phyloP scores from a whole-genome alignment of 768 basidiomycete genomes.

The Tylopilus felleus region DNA sequence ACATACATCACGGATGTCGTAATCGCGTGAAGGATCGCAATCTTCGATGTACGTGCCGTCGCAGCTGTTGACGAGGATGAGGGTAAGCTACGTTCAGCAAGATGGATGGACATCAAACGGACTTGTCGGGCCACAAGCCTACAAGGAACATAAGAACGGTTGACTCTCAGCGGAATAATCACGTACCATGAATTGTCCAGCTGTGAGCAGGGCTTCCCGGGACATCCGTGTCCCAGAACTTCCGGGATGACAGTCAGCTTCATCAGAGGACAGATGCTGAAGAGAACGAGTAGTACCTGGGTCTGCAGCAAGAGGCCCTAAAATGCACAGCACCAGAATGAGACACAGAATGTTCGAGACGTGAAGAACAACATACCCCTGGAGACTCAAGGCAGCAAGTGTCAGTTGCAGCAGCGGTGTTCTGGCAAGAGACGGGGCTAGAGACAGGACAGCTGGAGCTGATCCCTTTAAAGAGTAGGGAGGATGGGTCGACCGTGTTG shows the following conservation, averaged over 20 bases:
- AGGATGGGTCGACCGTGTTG: slow-evolving; percentile 15
- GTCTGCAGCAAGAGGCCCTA: slow-evolving; percentile 62
- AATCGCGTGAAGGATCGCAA: slow-evolving; percentile 42
- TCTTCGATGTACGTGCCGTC: slow-evolving; percentile 40
- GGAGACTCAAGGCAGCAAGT: slow-evolving; percentile 66
- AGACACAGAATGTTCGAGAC: neutral
- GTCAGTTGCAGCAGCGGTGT: slow-evolving; percentile 43
- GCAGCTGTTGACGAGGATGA: slow-evolving; percentile 40
- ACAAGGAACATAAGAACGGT: slow-evolving; percentile 4
- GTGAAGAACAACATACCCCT: slow-evolving; percentile 43
- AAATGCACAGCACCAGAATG: neutral
- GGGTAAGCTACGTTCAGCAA: neutral
- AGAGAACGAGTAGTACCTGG: slow-evolving; percentile 36
- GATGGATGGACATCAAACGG: slow-evolving; percentile 12
- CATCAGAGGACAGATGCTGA: neutral
- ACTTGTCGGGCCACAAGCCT: slow-evolving; percentile 72
- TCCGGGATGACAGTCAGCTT: slow-evolving; percentile 8
- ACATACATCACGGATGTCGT: slow-evolving; percentile 42
- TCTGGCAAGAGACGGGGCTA: slow-evolving; percentile 53
- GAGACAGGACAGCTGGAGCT: slow-evolving; percentile 52
- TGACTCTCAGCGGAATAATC: neutral
- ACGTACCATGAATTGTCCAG: slow-evolving; percentile 73
- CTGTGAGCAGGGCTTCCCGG: slow-evolving; percentile 59
- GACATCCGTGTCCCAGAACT: slow-evolving; percentile 75
- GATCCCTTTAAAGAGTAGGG: slow-evolving; percentile 33